Evolutionary conservation across 371 early-diverging fungal species (phyloP), one percentile per base, ranked within the genome.

Genomic region (Actinomortierella ambigua): DNA sequence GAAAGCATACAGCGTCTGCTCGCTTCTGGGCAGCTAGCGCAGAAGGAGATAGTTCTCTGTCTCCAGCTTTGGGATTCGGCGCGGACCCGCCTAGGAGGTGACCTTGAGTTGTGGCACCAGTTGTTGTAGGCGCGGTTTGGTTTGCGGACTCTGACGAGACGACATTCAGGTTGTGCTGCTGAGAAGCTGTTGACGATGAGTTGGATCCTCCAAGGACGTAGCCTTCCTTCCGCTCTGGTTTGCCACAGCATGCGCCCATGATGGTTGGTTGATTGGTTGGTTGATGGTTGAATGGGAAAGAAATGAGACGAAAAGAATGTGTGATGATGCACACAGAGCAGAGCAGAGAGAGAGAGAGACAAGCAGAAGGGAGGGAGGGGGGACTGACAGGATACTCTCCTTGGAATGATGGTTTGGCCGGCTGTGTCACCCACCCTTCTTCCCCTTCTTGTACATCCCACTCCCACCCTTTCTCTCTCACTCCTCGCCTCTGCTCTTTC

Each of bases 181-280:
- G 57, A 42, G 65, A 55, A 13, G 61, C 56, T 23, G 47, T 57
- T 26, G 65, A 62, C 15, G 71, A 55, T 43, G 59, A 46, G 52
- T 58, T 70, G 48, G 24, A 42, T 15, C 60, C 54, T 2, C 73
- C 73, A 23, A 71, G 73, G 46, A 66, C 73, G 39, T 66, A 53
- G 20, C 73, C 71, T 26, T 59, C 24, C 50, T 66, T 71, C 43
- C 63, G 71, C 50, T 59, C 53, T 50, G 71, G 66, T 62, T 71
- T 71, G 17, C 71, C 71, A 53, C 62, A 71, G 54, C 71, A 71
- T 41, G 71, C 66, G 9, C 71, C 71, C 71, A 71, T 71, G 55
- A 50, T 55, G 22, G 17, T 17, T 46, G 17, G 3, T 46, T 15
- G n/a, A n/a, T n/a, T 5, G 8, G 17, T 17, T 24, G 11, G 22